A percentile compares a stretch with the other conserved stretches of the same genome.
Evolutionary conservation across 148 eudicot genomes (phyloP).

Genomic region (Salicornia ramosissima): DNA sequence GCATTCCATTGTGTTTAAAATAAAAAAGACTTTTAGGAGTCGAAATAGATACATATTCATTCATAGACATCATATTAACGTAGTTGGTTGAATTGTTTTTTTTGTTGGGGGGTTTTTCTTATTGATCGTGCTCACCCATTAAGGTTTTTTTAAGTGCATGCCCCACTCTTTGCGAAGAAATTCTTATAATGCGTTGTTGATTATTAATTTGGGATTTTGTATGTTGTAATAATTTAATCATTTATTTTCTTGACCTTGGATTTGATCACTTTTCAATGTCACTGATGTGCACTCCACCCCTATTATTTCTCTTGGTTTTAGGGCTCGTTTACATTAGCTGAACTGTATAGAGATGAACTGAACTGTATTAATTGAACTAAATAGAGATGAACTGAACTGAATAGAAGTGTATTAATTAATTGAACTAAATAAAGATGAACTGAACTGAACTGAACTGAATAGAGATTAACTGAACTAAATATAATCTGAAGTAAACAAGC

Average conservation of each 20-base stretch:
- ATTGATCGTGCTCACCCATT: slow-evolving; percentile 28
- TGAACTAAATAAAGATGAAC: too few relatives aligned
- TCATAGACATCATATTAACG: too few relatives aligned
- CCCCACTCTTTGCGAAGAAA: slow-evolving; percentile 4
- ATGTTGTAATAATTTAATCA: slow-evolving; percentile 1
- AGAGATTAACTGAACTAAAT: too few relatives aligned
- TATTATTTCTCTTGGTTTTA: background rate
- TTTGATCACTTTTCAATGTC: slow-evolving; percentile 11
- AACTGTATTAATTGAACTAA: too few relatives aligned
- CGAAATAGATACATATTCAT: slow-evolving; percentile 3
- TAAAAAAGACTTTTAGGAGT: background rate
- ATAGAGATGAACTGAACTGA: too few relatives aligned
- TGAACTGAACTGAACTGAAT: too few relatives aligned
- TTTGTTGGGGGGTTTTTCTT: slow-evolving; percentile 7
- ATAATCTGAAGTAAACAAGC: too few relatives aligned
- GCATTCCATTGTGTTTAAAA: background rate
- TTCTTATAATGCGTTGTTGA: slow-evolving; percentile 10
- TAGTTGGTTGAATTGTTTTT: slow-evolving; percentile 14
- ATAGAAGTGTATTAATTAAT: too few relatives aligned
- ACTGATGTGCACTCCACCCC: slow-evolving; percentile 10
- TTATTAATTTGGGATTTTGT: slow-evolving; percentile 9
- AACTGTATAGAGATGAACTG: too few relatives aligned
- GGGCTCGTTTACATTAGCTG: too few relatives aligned
- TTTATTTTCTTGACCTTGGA: slow-evolving; percentile 8
- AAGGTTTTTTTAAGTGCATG: slow-evolving; percentile 14